Evolutionary conservation across 73 alveolate species (phyloP), one percentile per base, ranked within the genome.

Genomic region (Loxodes magnus): DNA sequence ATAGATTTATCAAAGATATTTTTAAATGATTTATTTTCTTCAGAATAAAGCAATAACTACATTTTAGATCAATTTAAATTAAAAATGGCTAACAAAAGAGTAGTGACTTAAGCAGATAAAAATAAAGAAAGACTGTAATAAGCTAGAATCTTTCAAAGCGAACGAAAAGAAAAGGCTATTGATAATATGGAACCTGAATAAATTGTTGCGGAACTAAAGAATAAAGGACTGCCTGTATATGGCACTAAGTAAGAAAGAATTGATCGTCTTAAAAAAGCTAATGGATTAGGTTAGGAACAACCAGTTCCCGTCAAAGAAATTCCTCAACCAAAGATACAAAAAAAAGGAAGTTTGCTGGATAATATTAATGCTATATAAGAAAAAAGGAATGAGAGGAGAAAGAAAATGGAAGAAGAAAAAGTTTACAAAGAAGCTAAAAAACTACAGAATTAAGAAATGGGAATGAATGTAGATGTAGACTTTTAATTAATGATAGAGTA

Each of bases 201-300:
- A 35, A 39, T 80, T 20, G 57, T 67, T 23, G 56, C 25, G n/a
- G 77, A 74, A 50, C 66, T 80, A 5, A 80, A 80, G 44, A 74
- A 56, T n/a, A 74, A 54, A 41, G 83, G 81, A 7, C 74, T 85
- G 52, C 92, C 90, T 16, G 77, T 70, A 5, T 85, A 67, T 46
- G 96, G 96, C 4, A 85, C 96, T 17, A 64, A 65, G 53, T 61
- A 73, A 42, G 96, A 85, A 56, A 60, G 90, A 12, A 56, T 54
- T 36, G 89, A 80, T 37, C 46, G 96, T 48, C 79, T 85, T 14
- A 85, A 81, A 58, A 65, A 76, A 44, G 67, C 57, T 38, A 51
- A 62, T 64, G 96, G 96, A 35, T n/a, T n/a, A n/a, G n/a, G n/a
- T n/a, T n/a, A n/a, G n/a, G n/a, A n/a, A n/a, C n/a, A n/a, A n/a